Percentiles rank a stretch among this genome's conserved stretches.
These are phyloP conservation scores for Mesembryanthemum crystallinum DNA, from an alignment of 148 eudicot species.

Conservation along the genomic window DNA sequence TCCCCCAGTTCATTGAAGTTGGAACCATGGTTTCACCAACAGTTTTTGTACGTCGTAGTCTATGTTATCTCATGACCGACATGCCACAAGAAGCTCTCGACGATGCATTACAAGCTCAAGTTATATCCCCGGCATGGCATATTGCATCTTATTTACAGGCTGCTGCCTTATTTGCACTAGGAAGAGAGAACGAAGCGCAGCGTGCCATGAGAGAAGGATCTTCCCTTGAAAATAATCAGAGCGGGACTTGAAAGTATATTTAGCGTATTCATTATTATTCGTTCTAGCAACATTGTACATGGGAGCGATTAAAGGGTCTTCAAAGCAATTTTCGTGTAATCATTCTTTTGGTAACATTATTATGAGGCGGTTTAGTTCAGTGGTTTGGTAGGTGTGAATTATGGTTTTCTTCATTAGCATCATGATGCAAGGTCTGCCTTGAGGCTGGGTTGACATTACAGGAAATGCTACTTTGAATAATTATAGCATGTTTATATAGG, in stretches of 20 bases:
- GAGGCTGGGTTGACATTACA: neutral
- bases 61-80: conserved; percentile 74
- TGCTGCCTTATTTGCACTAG: conserved; percentile 64
- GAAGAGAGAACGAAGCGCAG: conserved; percentile 82
- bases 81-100: conserved; percentile 78
- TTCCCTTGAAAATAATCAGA: conserved; percentile 65
- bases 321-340: conserved; percentile 15
- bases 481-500: conserved; percentile 1
- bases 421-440: neutral
- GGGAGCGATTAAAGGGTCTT: neutral
- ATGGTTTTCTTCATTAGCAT: neutral
- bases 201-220: conserved; percentile 85
- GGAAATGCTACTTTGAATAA: neutral
- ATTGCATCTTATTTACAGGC: conserved; percentile 88
- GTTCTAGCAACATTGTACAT: conserved; percentile 2
- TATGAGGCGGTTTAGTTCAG: conserved; percentile 1
- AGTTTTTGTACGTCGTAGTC: conserved; percentile 86
- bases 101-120: conserved; percentile 82
- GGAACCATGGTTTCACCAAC: conserved; percentile 94
- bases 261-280: neutral
- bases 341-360: conserved; percentile 19
- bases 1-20: conserved; percentile 72
- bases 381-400: conserved; percentile 4
- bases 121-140: conserved; percentile 79
- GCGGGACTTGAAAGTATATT: neutral